These are phyloP conservation scores for Neurospora africana DNA, from an alignment of 495 filamentous ascomycete genomes.

Conservation along the genomic window DNA sequence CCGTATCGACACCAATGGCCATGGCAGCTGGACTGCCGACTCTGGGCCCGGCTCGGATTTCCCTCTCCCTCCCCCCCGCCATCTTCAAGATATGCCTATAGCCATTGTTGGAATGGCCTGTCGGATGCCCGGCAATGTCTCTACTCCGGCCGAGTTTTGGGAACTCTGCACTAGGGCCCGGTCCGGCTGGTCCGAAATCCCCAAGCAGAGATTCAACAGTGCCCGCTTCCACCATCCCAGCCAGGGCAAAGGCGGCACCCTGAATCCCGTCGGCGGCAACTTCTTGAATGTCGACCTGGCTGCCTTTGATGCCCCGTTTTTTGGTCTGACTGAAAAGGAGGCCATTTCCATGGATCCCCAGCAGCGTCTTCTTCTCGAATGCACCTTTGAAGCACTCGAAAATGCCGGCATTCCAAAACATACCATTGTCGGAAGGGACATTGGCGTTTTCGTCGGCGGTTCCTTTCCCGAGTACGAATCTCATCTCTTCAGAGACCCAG, in stretches of 20 bases:
- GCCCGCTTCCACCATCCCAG: constrained; percentile 69
- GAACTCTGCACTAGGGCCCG: constrained; percentile 50
- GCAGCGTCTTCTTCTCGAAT: constrained; percentile 68
- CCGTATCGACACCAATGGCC: constrained; percentile 5
- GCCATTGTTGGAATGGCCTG: constrained; percentile 49
- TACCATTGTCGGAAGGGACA: constrained; percentile 59
- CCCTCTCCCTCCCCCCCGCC: not conserved
- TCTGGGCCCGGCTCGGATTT: constrained; percentile 3
- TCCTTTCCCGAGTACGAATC: constrained; percentile 80
- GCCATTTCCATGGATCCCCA: constrained; percentile 78
- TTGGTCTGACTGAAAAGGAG: constrained; percentile 64
- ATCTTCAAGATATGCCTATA: constrained; percentile 27
- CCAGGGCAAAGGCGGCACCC: constrained; percentile 59
- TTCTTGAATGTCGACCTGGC: constrained; percentile 64
- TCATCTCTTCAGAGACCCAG: constrained; percentile 67
- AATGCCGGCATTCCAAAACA: constrained; percentile 79
- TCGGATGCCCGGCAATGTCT: constrained; percentile 42
- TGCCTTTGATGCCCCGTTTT: constrained; percentile 75
- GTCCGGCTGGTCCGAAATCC: constrained; percentile 47
- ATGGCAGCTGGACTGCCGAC: constrained; percentile 9
- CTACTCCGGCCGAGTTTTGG: constrained; percentile 48
- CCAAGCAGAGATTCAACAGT: constrained; percentile 56
- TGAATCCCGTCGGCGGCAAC: constrained; percentile 67
- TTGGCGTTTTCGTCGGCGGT: constrained; percentile 78
- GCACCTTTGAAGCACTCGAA: constrained; percentile 78